A percentile compares a stretch with the other conserved stretches of the same genome.
Evolutionary conservation across 108 stramenopile genomes (phyloP).

Genomic region (Discostella stelligeroides): DNA sequence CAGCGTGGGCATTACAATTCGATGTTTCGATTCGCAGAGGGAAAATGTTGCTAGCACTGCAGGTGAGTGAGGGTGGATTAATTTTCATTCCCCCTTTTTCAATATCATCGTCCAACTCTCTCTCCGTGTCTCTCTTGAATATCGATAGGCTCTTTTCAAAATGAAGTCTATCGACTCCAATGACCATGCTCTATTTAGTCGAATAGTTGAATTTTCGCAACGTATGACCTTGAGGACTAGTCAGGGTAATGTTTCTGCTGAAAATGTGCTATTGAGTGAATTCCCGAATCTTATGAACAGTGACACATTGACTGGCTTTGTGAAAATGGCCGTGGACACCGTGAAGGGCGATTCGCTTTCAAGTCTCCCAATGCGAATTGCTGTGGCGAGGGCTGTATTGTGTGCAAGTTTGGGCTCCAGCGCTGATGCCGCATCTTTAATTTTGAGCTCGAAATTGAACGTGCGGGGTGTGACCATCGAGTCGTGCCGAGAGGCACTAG

Average conservation of each 20-base stretch:
- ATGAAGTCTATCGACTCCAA: conserved; percentile 50
- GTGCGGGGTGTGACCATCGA: conserved; percentile 54
- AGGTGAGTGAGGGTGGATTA: conserved; percentile 48
- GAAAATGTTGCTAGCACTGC: conserved; percentile 87
- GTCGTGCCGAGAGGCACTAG: conserved; percentile 58
- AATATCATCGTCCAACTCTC: not conserved
- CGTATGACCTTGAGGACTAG: conserved; percentile 31
- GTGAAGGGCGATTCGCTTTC: conserved; percentile 41
- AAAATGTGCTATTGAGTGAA: conserved; percentile 56
- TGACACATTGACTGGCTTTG: conserved; percentile 53
- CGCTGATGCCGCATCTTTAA: conserved; percentile 48
- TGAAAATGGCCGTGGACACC: conserved; percentile 47
- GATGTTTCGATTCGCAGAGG: conserved; percentile 92
- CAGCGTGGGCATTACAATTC: conserved; percentile 87
- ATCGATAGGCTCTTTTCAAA: conserved; percentile 68
- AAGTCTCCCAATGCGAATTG: conserved; percentile 54
- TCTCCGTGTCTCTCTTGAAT: too few relatives aligned
- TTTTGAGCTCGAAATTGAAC: conserved; percentile 60
- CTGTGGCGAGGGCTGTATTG: conserved; percentile 70
- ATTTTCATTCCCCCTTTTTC: not conserved
- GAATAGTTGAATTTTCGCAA: conserved; percentile 69
- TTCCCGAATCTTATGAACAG: conserved; percentile 52
- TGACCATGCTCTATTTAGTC: conserved; percentile 56
- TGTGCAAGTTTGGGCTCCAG: conserved; percentile 37
- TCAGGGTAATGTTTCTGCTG: conserved; percentile 39